Conservation (phyloP, 2,329 filamentous ascomycete genomes). For the Huntiella omanensis region DNA sequence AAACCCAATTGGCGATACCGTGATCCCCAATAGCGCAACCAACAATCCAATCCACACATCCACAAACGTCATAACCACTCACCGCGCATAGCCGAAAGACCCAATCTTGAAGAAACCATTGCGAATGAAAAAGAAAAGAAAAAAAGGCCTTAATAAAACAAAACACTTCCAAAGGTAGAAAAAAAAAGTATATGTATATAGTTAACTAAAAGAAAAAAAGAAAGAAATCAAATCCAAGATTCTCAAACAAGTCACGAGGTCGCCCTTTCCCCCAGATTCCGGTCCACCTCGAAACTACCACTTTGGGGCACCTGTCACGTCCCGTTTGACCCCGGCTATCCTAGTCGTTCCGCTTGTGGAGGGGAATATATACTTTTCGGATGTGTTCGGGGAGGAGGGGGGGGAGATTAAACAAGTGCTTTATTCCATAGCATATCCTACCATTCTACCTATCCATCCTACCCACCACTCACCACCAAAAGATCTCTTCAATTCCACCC, state of each 20-base stretch:
- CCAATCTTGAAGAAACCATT: conserved; percentile 40
- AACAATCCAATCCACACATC: neutral
- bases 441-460: too few species aligned
- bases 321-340: too few species aligned
- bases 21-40: neutral
- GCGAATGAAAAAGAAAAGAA: conserved; percentile 13
- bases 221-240: neutral
- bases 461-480: too few species aligned
- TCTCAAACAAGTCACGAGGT: too few species aligned
- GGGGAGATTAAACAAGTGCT: too few species aligned
- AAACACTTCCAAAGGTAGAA: neutral
- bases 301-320: too few species aligned
- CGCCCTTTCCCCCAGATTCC: too few species aligned
- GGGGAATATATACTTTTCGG: too few species aligned
- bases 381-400: too few species aligned
- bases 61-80: conserved; percentile 12
- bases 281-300: too few species aligned
- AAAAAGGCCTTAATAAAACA: neutral
- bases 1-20: neutral
- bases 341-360: too few species aligned
- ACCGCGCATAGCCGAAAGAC: conserved; percentile 39
- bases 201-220: neutral
- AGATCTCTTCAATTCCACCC: conserved; percentile 9
- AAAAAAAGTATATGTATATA: neutral
- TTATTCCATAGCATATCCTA: too few species aligned